phyloP scores from a whole-genome alignment of 352 stramenopile genomes.

The Phytophthora cactorum region DNA sequence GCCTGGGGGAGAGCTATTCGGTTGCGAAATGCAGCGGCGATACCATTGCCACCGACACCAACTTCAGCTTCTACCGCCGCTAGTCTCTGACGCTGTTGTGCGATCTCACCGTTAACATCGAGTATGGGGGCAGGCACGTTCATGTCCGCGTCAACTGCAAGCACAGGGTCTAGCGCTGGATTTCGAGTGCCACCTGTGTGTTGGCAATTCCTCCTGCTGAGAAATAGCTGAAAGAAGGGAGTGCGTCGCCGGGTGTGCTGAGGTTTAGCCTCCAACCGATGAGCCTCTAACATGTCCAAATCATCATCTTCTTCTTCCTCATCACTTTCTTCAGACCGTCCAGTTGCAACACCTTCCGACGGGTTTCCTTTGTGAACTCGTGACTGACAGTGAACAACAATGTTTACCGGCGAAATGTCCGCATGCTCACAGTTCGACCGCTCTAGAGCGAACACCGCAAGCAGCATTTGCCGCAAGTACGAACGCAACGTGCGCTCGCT shows the following conservation, averaged over 20 bases:
- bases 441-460: constrained; percentile 67
- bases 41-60: constrained; percentile 9
- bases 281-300: constrained; percentile 17
- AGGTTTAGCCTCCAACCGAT: constrained; percentile 8
- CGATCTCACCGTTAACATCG: constrained; percentile 25
- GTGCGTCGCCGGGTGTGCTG: constrained; percentile 1
- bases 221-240: constrained; percentile 49
- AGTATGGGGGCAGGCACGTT: constrained; percentile 26
- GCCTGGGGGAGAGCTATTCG: constrained; percentile 21
- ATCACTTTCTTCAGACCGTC: constrained; percentile 14
- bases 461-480: constrained; percentile 66
- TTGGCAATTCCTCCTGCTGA: constrained; percentile 39
- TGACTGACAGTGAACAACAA: constrained; percentile 48
- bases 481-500: constrained; percentile 51
- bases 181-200: constrained; percentile 9
- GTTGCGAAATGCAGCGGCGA: constrained; percentile 24
- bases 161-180: constrained; percentile 14
- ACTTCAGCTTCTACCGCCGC: constrained; percentile 13
- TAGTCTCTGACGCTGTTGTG: constrained; percentile 24
- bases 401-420: constrained; percentile 61
- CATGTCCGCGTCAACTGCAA: constrained; percentile 19
- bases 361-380: not conserved
- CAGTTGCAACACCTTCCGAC: not conserved
- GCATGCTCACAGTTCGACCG: constrained; percentile 43
- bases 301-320: constrained; percentile 21